phyloP scores from a whole-genome alignment of 2,329 filamentous ascomycete species.

The Beauveria medogensis region DNA sequence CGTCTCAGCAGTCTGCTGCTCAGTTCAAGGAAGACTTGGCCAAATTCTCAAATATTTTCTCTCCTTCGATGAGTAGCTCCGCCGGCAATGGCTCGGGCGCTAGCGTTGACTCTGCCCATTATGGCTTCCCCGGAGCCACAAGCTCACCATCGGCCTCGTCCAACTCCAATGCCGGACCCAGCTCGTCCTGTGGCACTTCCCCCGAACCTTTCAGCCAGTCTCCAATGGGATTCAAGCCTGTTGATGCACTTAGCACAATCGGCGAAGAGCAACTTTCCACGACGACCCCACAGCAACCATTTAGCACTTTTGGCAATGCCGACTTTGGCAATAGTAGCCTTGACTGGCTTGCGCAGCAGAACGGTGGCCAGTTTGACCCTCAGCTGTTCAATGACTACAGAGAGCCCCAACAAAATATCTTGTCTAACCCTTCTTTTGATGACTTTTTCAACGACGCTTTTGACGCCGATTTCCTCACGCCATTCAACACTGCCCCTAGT shows the following conservation, averaged over 20 bases:
- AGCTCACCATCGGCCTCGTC: slow-evolving; percentile 59
- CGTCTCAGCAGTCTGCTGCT: slow-evolving; percentile 14
- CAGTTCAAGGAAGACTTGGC: slow-evolving; percentile 41
- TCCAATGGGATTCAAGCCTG: slow-evolving; percentile 55
- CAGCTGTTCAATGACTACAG: slow-evolving; percentile 88
- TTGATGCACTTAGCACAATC: slow-evolving; percentile 56
- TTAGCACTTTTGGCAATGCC: slow-evolving; percentile 24
- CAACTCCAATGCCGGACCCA: slow-evolving; percentile 50
- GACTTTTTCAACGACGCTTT: slow-evolving; percentile 71
- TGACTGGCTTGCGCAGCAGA: slow-evolving; percentile 72
- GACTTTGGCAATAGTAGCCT: slow-evolving; percentile 47
- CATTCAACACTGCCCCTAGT: slow-evolving; percentile 60
- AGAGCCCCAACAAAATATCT: slow-evolving; percentile 75
- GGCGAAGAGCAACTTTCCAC: slow-evolving; percentile 51
- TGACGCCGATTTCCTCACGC: slow-evolving; percentile 71
- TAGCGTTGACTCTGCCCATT: slow-evolving; percentile 43
- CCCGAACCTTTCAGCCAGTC: slow-evolving; percentile 70
- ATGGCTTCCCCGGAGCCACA: slow-evolving; percentile 36
- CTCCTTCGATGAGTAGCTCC: slow-evolving; percentile 41
- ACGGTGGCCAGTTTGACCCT: slow-evolving; percentile 81
- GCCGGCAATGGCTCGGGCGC: slow-evolving; percentile 38
- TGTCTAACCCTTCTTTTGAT: slow-evolving; percentile 62
- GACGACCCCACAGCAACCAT: slow-evolving; percentile 23
- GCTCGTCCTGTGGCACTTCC: slow-evolving; percentile 66
- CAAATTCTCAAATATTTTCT: slow-evolving; percentile 52